Base-by-base conservation (phyloP, 805 yeast genomes). In the Saturnispora sekii region DNA sequence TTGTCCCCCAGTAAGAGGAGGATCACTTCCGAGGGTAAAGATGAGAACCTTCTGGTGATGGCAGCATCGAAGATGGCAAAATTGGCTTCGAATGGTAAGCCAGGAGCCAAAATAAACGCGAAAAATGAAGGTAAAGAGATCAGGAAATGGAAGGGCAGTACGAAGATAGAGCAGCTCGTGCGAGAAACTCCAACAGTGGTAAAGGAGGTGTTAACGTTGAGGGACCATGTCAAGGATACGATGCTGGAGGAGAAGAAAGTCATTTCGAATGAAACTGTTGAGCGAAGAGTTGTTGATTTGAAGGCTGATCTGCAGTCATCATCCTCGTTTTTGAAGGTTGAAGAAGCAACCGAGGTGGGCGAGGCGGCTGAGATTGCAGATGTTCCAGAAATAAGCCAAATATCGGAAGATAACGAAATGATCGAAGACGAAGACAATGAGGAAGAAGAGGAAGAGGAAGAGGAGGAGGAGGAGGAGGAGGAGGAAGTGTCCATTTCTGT, bases 401-500 rank as follows among this genome's bases (percentile, higher is more conserved):
- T 7, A 10, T 12, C 17, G 8, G 28, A 11, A 5, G 38, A 10
- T 18, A n/a, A n/a, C n/a, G 35, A 30, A 10, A 5, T 18, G 8
- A 11, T 15, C 15, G 9, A 14, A 6, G 21, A 38, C 15, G 14
- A 15, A 8, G n/a, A 46, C 11, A 10, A 34, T n/a, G 36, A 26
- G 16, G 28, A 41, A 16, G 45, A 37, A 32, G 31, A 16, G 9
- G 15, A 28, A 21, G 28, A 39, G 16, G 36, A 35, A 3, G 26
- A 28, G 28, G 37, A 38, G 3, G 43, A 38, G n/a, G 43, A 40
- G 11, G 37, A 42, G 11, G 16, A 28, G 16, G 45, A 49, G 3
- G 53, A 50, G 32, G 41, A 37, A 11, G 30, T 52, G 5, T 40
- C 61, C 1, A 40, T 48, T n/a, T 58, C 52, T 15, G 52, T 64